Base-by-base conservation (phyloP, 495 filamentous ascomycete species). In the Neurospora sp. region DNA sequence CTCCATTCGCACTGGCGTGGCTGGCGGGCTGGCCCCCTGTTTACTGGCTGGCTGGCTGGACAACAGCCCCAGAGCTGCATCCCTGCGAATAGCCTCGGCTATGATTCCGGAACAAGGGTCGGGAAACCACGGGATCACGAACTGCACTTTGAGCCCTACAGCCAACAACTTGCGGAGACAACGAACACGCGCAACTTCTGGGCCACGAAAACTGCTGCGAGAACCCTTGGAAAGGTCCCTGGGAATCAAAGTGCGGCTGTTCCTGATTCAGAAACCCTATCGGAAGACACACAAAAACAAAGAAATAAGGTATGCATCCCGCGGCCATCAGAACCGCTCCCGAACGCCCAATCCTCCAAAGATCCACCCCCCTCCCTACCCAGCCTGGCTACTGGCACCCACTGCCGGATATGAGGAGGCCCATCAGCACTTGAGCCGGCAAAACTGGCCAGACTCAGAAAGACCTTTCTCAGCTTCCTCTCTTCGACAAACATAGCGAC, bases 41-140 rank as follows among this genome's bases (percentile, higher is more conserved):
- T 59, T 59, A 11, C n/a, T 59, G 48, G 48, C 48, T 59, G 48
- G 46, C 20, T 54, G 46, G 20, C 46, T 31, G 27, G 23, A 8
- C 54, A 62, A 35, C 23, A 35, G 54, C 54, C 46, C 46, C 12
- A 31, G 23, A 31, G 12, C 20, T n/a, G 38, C 18, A 27, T 69
- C 35, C 37, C 10, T 23, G 70, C 31, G 42, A 46, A 35, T 54
- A 71, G 23, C 70, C 70, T 38, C 70, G 70, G 70, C 31, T 72
- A 72, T n/a, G 20, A 37, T n/a, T 31, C 70, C 27, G 31, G 70
- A 54, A 54, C 72, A 62, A 39, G 38, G 35, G 20, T 70, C 72
- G 72, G 72, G 72, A 73, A 73, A 73, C 35, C 39, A 73, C 72
- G 59, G 72, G 72, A 66, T 35, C 54, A 66, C 27, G 54, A 35